Evolutionary conservation across 2,329 filamentous ascomycete genomes (phyloP), one percentile per base, ranked within the genome.

Genomic region (Stagonosporopsis tanaceti): DNA sequence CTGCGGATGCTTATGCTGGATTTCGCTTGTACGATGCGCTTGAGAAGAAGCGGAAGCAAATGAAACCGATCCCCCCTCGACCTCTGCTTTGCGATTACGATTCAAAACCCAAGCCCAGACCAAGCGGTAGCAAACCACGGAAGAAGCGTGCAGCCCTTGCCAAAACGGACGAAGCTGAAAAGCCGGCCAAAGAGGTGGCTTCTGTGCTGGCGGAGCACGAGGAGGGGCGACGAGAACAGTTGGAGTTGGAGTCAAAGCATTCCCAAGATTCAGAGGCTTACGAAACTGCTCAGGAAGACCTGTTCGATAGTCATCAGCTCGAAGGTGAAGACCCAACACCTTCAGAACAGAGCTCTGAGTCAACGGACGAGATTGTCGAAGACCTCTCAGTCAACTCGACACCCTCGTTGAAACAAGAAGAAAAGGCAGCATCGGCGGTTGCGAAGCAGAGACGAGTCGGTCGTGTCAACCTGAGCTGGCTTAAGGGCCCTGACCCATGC

Each of bases 1-100:
- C 92, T 3, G 87, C 90, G 0, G 93, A 97, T 75, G 90, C 92
- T 0, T 97, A 96, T 72, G 92, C 92, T 28, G 89, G 89, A 12
- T 76, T 94, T 11, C 89, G 91, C 53, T 79, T 97, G 1, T 96
- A 87, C 68, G 81, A 91, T 58, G 82, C 84, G 1, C 79, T 97
- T 41, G 89, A 97, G 55, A 78, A 84, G 47, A 85, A 89, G 66
- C 83, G 93, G 15, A 81, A 85, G 64, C 78, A 80, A 6, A 79
- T 97, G 59, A 76, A 85, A 12, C 92, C 92, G 1, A 83, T 79
- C 2, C 93, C 93, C 5, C 89, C 90, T 3, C 80, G 85, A 6
- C 92, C 93, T 0, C 81, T 84, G 15, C 83, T 87, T 65, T 87
- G 85, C 3, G 93, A 96, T 69, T 79, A 88, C 4, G 82, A 87